Evolutionary conservation across 1,284 basidiomycete genomes (phyloP), one percentile per base, ranked within the genome.

Genomic region (Ustilago shanxiensis): DNA sequence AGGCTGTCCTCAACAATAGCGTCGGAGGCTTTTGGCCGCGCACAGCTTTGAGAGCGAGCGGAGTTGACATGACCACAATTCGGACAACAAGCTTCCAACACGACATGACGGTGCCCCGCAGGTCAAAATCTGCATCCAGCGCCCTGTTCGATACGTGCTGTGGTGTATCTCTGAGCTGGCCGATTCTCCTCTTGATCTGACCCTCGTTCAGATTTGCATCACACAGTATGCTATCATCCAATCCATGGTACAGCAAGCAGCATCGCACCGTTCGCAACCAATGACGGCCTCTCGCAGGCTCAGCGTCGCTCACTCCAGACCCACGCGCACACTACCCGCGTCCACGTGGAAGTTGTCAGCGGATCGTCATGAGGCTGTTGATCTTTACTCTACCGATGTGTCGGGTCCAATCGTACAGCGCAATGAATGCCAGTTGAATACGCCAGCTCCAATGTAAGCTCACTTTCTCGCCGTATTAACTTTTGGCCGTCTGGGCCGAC

Each of bases 101-200:
- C 56, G 39, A 58, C 56, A 49, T 58, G 56, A 58, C 56, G 56
- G 44, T 49, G 44, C 56, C 29, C n/a, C 56, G 56, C 57, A 60
- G 47, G 18, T 35, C n/a, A n/a, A n/a, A n/a, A n/a, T n/a, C n/a
- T n/a, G n/a, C n/a, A n/a, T n/a, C n/a, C n/a, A n/a, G n/a, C n/a
- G n/a, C n/a, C n/a, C n/a, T n/a, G n/a, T n/a, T n/a, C n/a, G n/a
- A n/a, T n/a, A n/a, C n/a, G n/a, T n/a, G n/a, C n/a, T n/a, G n/a
- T n/a, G n/a, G n/a, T n/a, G n/a, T n/a, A n/a, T n/a, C n/a, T n/a
- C n/a, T n/a, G n/a, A n/a, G n/a, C n/a, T n/a, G n/a, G n/a, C n/a
- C n/a, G n/a, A n/a, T n/a, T n/a, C n/a, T n/a, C n/a, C n/a, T n/a
- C n/a, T n/a, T n/a, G n/a, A n/a, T n/a, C n/a, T n/a, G n/a, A n/a